Evolutionary conservation across 2,329 filamentous ascomycete genomes (phyloP), one percentile per base, ranked within the genome.

Genomic region (Cryphonectria carpinicola): DNA sequence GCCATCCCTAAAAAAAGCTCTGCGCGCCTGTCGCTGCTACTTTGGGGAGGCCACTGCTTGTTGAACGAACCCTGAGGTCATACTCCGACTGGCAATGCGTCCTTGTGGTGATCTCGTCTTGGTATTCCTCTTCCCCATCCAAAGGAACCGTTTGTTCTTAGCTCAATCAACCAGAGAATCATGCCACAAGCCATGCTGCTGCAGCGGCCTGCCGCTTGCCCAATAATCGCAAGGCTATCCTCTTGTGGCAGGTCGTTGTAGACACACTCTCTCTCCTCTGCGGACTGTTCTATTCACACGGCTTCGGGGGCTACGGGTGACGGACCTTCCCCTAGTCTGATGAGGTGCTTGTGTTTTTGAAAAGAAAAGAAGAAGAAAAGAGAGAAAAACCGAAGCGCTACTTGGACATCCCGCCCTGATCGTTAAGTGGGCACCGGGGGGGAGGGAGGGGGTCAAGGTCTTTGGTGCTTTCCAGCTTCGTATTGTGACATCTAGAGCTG

Each of bases 111-210:
- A 61, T n/a, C 25, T 49, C n/a, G 39, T 66, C 58, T 60, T 60
- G 52, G 65, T 52, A 54, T 35, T 43, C 46, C 28, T 41, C 66
- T 52, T 49, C 5, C 5, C 28, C 2, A 32, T 25, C 41, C 52
- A 62, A 28, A 37, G 22, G 32, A 52, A 41, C 35, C 19, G 39
- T 22, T 49, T 11, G 22, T 49, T 49, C 66, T 46, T 35, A 32
- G 25, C 64, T 52, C 49, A 62, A 56, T 49, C 58, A 46, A 46
- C 60, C 52, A 58, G 54, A 28, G 22, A 32, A 68, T 13, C 28
- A 58, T 32, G 13, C 28, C 28, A 17, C 28, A 58, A 58, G 54
- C 54, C 25, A 58, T 35, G 28, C 46, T 10, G 54, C 46, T n/a
- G 46, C 54, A 63, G 60, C 22, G 25, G 37, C 7, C 35, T 25